These are phyloP conservation scores for Calonectria multiphialidica DNA, from an alignment of 2,329 filamentous ascomycete species.

Conservation along the genomic window DNA sequence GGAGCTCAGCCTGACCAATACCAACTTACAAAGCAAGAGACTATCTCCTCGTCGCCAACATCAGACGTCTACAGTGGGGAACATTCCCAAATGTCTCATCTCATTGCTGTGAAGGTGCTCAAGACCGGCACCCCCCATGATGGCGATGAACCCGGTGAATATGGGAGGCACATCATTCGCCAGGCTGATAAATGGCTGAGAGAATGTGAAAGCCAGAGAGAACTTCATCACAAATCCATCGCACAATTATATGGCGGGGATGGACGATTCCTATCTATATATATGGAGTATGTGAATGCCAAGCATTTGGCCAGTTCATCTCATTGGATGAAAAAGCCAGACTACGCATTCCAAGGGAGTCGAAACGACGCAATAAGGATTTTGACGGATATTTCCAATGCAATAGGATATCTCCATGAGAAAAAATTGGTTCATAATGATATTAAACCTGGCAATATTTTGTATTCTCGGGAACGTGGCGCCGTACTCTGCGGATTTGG, in stretches of 20 bases:
- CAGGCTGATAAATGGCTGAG: conserved; percentile 71
- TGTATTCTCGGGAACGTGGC: conserved; percentile 69
- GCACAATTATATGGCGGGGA: conserved; percentile 70
- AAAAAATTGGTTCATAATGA: conserved; percentile 70
- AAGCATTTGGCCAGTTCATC: conserved; percentile 62
- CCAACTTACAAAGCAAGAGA: conserved; percentile 51
- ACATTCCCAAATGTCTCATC: conserved; percentile 64
- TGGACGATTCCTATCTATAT: conserved; percentile 68
- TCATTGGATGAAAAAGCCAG: conserved; percentile 61
- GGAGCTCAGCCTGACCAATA: conserved; percentile 66
- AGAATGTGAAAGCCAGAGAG: conserved; percentile 67
- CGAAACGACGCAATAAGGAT: conserved; percentile 65
- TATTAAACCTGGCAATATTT: conserved; percentile 71
- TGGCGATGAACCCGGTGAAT: conserved; percentile 56
- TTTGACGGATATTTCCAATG: conserved; percentile 65
- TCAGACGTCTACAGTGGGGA: conserved; percentile 66
- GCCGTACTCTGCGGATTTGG: conserved; percentile 72
- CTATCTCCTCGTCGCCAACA: conserved; percentile 66
- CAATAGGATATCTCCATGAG: conserved; percentile 67
- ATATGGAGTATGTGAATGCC: conserved; percentile 72
- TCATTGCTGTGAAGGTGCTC: conserved; percentile 71
- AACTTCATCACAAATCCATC: conserved; percentile 67
- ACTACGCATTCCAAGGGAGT: conserved; percentile 63
- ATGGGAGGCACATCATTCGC: conserved; percentile 66
- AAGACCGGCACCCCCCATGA: conserved; percentile 61